A percentile compares a stretch with the other conserved stretches of the same genome.
These are phyloP conservation scores for Mycena albidolilacea DNA, from an alignment of 768 basidiomycete species.

Conservation along the genomic window DNA sequence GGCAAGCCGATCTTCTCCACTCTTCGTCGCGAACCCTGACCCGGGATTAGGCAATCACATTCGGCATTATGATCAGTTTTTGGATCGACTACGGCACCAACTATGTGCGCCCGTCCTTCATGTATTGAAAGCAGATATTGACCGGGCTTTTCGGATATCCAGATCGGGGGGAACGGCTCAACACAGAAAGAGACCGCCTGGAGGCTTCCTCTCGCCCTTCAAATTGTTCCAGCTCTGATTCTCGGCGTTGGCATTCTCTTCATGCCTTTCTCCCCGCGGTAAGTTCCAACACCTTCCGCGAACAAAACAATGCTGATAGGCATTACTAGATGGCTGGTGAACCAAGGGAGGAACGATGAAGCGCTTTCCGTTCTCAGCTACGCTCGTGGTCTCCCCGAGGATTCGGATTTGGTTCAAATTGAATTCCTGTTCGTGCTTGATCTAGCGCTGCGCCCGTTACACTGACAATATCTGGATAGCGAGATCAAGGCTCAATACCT, in stretches of 20 bases:
- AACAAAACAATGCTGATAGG: neutral
- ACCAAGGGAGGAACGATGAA: constrained; percentile 83
- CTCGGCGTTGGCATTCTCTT: constrained; percentile 80
- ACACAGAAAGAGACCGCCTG: constrained; percentile 79
- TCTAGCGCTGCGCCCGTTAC: neutral
- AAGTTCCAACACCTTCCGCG: neutral
- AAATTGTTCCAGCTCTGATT: constrained; percentile 80
- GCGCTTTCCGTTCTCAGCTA: constrained; percentile 74
- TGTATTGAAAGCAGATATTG: constrained; percentile 63
- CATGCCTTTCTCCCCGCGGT: constrained; percentile 87
- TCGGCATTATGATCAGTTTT: constrained; percentile 79
- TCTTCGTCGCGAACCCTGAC: neutral
- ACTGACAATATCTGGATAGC: constrained; percentile 47
- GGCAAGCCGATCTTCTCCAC: neutral
- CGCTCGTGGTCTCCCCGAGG: constrained; percentile 68
- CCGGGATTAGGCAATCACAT: constrained; percentile 72
- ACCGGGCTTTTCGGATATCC: constrained; percentile 64
- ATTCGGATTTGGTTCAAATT: constrained; percentile 78
- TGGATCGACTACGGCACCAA: constrained; percentile 66
- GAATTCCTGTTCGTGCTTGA: constrained; percentile 74
- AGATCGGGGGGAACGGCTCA: constrained; percentile 73
- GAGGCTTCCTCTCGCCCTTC: constrained; percentile 81
- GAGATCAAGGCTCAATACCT: constrained; percentile 83
- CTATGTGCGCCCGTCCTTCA: constrained; percentile 12
- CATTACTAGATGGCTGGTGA: constrained; percentile 76